Base-by-base conservation (phyloP, 106 monocot species). In the Chionographis japonica region DNA sequence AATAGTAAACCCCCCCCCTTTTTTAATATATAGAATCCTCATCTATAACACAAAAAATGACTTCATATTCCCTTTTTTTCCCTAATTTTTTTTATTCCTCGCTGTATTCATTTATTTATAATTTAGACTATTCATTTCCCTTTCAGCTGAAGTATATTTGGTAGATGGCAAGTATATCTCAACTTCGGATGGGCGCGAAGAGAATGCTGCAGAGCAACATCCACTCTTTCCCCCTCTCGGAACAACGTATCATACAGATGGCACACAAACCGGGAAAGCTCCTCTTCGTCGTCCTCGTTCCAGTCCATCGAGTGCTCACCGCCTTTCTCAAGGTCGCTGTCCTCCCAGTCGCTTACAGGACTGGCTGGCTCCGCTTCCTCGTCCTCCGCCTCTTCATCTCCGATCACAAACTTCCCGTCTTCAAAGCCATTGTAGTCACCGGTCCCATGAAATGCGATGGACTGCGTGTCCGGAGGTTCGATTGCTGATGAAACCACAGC, bases 331-430 rank as follows among this genome's bases (percentile, higher is more conserved):
- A 19, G 61, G 50, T 99, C 98, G 53, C 83, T 83, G 65, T 99
- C 98, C 70, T 99, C 98, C 90, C 87, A 93, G 54, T 93, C 93
- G 58, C 98, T 99, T 8, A 61, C 38, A 8, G 86, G 87, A 43
- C 87, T 86, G 12, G 57, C 61, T 53, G 85, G 79, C 40, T 83
- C 85, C 17, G 66, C 63, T 42, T 80, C 82, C 12, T 82, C 79
- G 2, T 86, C 84, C 15, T 80, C 85, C 1, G 56, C 74, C 11
- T 92, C 93, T 35, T 99, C 98, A 20, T 93, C 93, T 27, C 83
- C 98, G 3, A 98, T 90, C 20, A 93, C 85, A 66, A 98, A 98
- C 55, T 75, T 90, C 8, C 85, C 82, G 35, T 85, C 87, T 36
- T 86, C 81, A 1, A 68, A 43, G 19, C 51, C 80, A 42, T 71